A percentile compares a stretch with the other conserved stretches of the same genome.
phyloP scores from a whole-genome alignment of 768 basidiomycete genomes.

The Glaciozyma antarctica region DNA sequence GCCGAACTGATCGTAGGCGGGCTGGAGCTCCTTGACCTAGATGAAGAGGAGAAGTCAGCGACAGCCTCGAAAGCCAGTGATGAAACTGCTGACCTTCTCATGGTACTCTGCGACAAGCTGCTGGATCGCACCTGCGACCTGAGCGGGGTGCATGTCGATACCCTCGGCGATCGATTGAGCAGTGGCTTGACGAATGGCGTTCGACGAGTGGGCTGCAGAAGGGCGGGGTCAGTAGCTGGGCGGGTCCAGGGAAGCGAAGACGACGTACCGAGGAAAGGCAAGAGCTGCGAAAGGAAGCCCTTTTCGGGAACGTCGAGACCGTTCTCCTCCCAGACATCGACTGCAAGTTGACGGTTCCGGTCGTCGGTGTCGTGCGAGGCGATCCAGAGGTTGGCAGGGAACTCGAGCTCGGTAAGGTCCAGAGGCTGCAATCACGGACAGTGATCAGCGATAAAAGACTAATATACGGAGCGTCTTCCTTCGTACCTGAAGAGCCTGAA shows the following conservation, averaged over 20 bases:
- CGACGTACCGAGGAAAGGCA: slow-evolving; percentile 57
- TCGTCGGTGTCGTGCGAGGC: slow-evolving; percentile 81
- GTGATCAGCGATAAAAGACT: neutral
- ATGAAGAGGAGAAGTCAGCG: neutral
- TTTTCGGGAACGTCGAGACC: slow-evolving; percentile 73
- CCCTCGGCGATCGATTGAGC: slow-evolving; percentile 69
- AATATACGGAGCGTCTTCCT: neutral
- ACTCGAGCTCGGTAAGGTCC: slow-evolving; percentile 87
- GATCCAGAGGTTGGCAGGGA: slow-evolving; percentile 80
- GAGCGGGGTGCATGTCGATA: slow-evolving; percentile 60
- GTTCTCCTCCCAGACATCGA: slow-evolving; percentile 87
- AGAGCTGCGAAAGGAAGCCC: slow-evolving; percentile 49
- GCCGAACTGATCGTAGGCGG: slow-evolving; percentile 86
- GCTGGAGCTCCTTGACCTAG: slow-evolving; percentile 73
- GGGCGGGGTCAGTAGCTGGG: neutral
- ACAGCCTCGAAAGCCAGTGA: no score
- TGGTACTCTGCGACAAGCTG: slow-evolving; percentile 64
- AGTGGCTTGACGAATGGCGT: slow-evolving; percentile 64
- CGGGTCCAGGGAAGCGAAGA: neutral
- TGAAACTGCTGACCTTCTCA: slow-evolving; percentile 54
- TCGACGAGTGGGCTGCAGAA: slow-evolving; percentile 60
- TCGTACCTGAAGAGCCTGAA: slow-evolving; percentile 78
- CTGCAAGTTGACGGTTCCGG: slow-evolving; percentile 73
- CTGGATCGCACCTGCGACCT: slow-evolving; percentile 42
- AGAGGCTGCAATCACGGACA: slow-evolving; percentile 56